Conservation (phyloP, 805 yeast genomes). For the Vanderwaltozyma polyspora region DNA sequence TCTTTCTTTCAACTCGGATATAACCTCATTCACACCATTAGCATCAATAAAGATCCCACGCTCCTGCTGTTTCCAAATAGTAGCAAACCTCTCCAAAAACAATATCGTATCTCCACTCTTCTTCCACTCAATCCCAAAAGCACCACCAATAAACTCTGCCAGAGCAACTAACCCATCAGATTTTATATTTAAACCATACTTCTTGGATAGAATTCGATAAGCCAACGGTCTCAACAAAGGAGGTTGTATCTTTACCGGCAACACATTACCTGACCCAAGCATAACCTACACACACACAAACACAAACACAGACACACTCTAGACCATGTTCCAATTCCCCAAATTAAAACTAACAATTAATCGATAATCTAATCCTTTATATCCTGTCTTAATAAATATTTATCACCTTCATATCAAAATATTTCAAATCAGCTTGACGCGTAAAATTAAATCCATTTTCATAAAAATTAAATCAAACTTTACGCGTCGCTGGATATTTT, state of each 20-base stretch:
- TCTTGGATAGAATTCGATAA: conserved; percentile 78
- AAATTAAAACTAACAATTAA: neutral
- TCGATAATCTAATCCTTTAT: too few relatives aligned
- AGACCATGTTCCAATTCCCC: neutral
- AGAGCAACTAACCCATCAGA: conserved; percentile 68
- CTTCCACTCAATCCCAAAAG: conserved; percentile 83
- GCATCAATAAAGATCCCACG: conserved; percentile 80
- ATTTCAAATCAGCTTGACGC: too few relatives aligned
- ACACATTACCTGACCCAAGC: conserved; percentile 26
- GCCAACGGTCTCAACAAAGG: conserved; percentile 84
- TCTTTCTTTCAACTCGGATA: conserved; percentile 42
- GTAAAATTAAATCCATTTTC: too few relatives aligned
- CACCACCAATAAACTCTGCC: conserved; percentile 63
- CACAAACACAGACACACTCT: neutral
- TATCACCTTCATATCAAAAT: too few relatives aligned
- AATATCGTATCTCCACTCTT: conserved; percentile 16
- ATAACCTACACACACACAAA: conserved; percentile 1
- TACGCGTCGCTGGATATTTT: too few relatives aligned
- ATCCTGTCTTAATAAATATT: too few relatives aligned
- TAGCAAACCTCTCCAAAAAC: conserved; percentile 63
- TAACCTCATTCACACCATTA: conserved; percentile 48
- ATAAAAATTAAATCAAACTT: too few relatives aligned
- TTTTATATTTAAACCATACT: conserved; percentile 82
- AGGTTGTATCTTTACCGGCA: conserved; percentile 72
- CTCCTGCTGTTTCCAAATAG: conserved; percentile 80